These are phyloP conservation scores for Penicillium bovifimosum DNA, from an alignment of 495 filamentous ascomycete species.

Conservation along the genomic window DNA sequence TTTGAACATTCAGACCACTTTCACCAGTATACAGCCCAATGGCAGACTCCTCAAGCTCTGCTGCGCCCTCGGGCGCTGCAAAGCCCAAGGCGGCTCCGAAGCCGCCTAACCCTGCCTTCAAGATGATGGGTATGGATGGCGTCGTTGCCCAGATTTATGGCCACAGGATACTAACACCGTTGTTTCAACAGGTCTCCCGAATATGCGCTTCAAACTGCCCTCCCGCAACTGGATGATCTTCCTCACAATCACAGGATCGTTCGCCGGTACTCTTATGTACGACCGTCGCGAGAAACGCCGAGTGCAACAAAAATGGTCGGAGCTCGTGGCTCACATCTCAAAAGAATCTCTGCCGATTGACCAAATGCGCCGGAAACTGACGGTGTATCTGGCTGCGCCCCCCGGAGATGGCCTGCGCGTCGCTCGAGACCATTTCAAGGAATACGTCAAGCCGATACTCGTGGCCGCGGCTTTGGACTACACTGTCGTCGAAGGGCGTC, in stretches of 20 bases:
- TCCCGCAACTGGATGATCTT: constrained; percentile 99
- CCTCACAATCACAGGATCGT: constrained; percentile 67
- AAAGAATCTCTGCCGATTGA: constrained; percentile 65
- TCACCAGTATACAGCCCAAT: constrained; percentile 15
- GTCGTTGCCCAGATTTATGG: neutral
- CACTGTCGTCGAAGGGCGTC: constrained; percentile 85
- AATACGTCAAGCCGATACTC: constrained; percentile 91
- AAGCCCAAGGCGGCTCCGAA: constrained; percentile 40
- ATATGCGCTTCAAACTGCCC: constrained; percentile 75
- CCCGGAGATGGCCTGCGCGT: constrained; percentile 76
- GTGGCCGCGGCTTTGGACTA: constrained; percentile 89
- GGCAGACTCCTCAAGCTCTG: constrained; percentile 35
- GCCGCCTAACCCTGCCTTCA: constrained; percentile 60
- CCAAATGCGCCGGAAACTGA: constrained; percentile 75
- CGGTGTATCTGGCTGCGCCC: constrained; percentile 77
- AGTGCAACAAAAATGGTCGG: constrained; percentile 78
- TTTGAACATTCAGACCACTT: neutral
- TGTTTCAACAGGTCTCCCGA: constrained; percentile 57
- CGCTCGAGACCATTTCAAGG: constrained; percentile 87
- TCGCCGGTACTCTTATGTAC: constrained; percentile 74
- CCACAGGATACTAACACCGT: constrained; percentile 9
- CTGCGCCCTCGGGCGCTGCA: constrained; percentile 24
- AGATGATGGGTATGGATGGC: constrained; percentile 61
- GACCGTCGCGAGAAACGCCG: constrained; percentile 84
- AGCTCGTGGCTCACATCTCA: constrained; percentile 79